Evolutionary conservation across 306 rosid species (phyloP).

Genomic region (Rubus idaeus): DNA sequence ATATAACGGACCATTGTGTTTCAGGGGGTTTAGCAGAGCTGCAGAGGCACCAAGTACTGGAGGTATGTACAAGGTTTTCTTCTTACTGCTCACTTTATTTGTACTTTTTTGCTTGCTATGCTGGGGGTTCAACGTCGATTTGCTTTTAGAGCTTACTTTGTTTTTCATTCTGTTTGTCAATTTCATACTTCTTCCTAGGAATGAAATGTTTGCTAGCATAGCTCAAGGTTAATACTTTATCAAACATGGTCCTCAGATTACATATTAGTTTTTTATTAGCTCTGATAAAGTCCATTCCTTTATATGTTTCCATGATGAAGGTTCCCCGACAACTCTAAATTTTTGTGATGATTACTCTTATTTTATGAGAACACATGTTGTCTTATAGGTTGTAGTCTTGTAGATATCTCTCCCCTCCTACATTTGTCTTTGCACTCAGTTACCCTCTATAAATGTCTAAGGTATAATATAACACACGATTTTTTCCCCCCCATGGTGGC

Average conservation of each 20-base stretch:
- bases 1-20: constrained; percentile 44
- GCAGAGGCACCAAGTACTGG: constrained; percentile 36
- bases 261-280: neutral
- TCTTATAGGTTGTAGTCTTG: neutral
- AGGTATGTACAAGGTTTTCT: constrained; percentile 49
- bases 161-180: neutral
- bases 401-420: neutral
- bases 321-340: neutral
- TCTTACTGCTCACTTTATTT: neutral
- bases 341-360: constrained; percentile 10
- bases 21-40: constrained; percentile 43
- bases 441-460: neutral
- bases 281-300: neutral
- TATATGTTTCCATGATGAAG: neutral
- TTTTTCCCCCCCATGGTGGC: neutral
- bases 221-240: neutral
- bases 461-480: neutral
- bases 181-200: neutral
- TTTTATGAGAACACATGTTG: constrained; percentile 16
- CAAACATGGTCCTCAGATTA: neutral
- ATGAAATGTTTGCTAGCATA: constrained; percentile 1
- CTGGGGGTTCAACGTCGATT: constrained; percentile 6
- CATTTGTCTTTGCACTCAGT: constrained; percentile 1
- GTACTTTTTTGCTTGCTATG: constrained; percentile 8
- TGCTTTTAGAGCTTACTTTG: neutral